Base-by-base conservation (phyloP, 2,329 filamentous ascomycete species). In the Coniochaeta pulveracea region DNA sequence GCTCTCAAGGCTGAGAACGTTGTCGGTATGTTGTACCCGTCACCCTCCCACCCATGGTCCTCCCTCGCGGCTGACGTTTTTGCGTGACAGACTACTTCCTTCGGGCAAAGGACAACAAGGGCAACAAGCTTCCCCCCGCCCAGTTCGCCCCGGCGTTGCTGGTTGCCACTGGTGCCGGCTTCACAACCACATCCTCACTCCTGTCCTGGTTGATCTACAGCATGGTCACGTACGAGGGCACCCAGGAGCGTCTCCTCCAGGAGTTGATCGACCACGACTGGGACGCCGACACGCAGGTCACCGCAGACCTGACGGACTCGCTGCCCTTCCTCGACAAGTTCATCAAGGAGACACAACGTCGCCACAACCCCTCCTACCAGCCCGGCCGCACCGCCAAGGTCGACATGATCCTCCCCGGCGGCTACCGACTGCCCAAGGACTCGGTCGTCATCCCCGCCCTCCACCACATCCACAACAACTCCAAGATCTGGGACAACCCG, bases 321-420 rank as follows among this genome's bases (percentile, higher is more conserved):
- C 58, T 77, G 5, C 45, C 54, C 2, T 74, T 66, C 50, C 58
- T 73, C 7, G 70, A 75, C 47, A 63, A 64, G 29, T 73, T 65
- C 48, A 54, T 78, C 57, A 76, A 77, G 49, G 73, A 78, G 47
- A 72, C 63, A 1, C 71, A 73, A 46, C 63, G 73, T 3, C 56
- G 58, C 3, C 72, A 77, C 54, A 76, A 72, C 50, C 68, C 73
- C 0, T 71, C 69, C 0, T 78, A 67, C 53, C 73, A 78, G 43
- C 69, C 74, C 0, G 73, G 58, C 2, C 68, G 74, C 19, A 77
- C 67, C 1, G 55, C 72, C 3, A 66, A 65, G 38, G 53, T 53
- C 4, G 72, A 77, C 44, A 50, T 72, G 36, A 58, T 78, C 17
- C 51, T 78, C 0, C 73, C 74, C 0, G 73, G 72, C 0, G 73